phyloP scores from a whole-genome alignment of 2,329 filamentous ascomycete species.

The Penicillium sp. region DNA sequence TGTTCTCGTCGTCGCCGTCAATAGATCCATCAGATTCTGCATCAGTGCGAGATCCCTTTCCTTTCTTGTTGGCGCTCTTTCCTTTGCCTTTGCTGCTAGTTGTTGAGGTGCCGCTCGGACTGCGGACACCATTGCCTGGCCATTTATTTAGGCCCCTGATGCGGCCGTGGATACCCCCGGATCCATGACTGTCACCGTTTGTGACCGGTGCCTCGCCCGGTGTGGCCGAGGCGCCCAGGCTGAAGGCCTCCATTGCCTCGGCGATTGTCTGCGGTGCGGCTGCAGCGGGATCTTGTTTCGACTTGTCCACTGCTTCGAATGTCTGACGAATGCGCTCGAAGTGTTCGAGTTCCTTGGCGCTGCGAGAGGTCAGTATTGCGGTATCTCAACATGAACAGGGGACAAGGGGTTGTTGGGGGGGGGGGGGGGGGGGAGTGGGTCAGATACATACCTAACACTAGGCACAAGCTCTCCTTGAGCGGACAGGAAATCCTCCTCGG shows the following conservation, averaged over 20 bases:
- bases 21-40: slow-evolving; percentile 35
- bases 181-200: slow-evolving; percentile 26
- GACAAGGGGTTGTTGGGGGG: background rate
- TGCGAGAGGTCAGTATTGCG: slow-evolving; percentile 43
- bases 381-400: background rate
- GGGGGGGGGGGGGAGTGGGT: background rate
- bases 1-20: slow-evolving; percentile 31
- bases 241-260: slow-evolving; percentile 40
- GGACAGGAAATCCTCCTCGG: slow-evolving; percentile 79
- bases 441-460: slow-evolving; percentile 61
- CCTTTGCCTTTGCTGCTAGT: slow-evolving; percentile 31
- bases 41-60: slow-evolving; percentile 39
- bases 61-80: slow-evolving; percentile 32
- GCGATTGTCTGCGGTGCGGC: slow-evolving; percentile 36
- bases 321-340: slow-evolving; percentile 79
- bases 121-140: slow-evolving; percentile 28
- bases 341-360: slow-evolving; percentile 84
- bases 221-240: slow-evolving; percentile 17
- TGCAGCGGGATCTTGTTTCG: slow-evolving; percentile 36
- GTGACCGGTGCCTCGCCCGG: slow-evolving; percentile 23
- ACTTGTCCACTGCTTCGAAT: slow-evolving; percentile 66
- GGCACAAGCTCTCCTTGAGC: slow-evolving; percentile 87
- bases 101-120: slow-evolving; percentile 31
- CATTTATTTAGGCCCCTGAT: slow-evolving; percentile 36
- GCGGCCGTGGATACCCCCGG: slow-evolving; percentile 21